Evolutionary conservation across 1,139 yeast genomes (phyloP), one percentile per base, ranked within the genome.

Genomic region (Debaryomyces singareniensis): DNA sequence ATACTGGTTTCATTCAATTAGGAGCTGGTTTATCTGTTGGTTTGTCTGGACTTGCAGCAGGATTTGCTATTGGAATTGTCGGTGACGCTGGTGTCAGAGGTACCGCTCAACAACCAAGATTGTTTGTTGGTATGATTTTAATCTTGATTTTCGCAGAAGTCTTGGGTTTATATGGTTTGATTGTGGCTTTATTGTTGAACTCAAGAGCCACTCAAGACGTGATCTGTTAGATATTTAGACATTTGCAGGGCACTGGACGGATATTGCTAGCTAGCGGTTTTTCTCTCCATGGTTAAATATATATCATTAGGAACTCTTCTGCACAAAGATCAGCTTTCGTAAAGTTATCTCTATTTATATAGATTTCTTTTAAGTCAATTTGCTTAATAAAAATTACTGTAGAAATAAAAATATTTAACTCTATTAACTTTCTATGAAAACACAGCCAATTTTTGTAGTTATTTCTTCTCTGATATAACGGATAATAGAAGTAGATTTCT

Each of bases 1-100:
- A 85, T 71, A 85, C 96, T 40, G 98, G 98, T 40, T 91, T 93
- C 71, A 86, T 91, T 65, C 99, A 91, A 67, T 73, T 93, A 52
- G 98, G 96, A 61, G 96, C 97, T 37, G 98, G 98, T 58, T 75
- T 91, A 52, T 84, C 96, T 37, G 99, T 93, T 44, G 99, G 99
- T 16, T 83, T 91, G 50, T 86, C 97, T 4, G 94, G 97, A 57
- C 71, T 91, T 51, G 95, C 97, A 36, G 89, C 96, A 41, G 99
- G 99, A 35, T 91, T 85, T 55, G 95, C 98, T 46, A 91, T 91
- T 65, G 99, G 99, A 44, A 87, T 91, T 41, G 99, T 91, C 31
- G 99, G 99, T 44, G 98, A 91, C 56, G 97, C 89, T 45, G 98
- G 98, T 54, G 97, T 91, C 32, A 81, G 98, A 58, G 95, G 89